Percentiles rank a stretch among this genome's conserved stretches.
phyloP scores from a whole-genome alignment of 331 rosid species.

The Dryas integrifolia region DNA sequence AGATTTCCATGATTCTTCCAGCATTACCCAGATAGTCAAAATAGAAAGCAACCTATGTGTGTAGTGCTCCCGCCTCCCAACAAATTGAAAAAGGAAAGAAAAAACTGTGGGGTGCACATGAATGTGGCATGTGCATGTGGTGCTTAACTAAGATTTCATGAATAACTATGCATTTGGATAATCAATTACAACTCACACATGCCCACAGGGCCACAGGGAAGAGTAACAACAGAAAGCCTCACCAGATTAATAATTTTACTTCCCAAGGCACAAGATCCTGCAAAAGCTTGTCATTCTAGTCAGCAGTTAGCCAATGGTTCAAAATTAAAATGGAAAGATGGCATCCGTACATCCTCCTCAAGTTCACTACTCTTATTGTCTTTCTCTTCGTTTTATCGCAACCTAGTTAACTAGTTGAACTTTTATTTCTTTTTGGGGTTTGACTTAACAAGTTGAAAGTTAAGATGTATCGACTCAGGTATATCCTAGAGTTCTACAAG shows the following conservation, averaged over 20 bases:
- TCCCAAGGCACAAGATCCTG: background rate
- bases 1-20: background rate
- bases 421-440: too few species aligned
- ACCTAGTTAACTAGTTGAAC: background rate
- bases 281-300: too few species aligned
- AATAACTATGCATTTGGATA: background rate
- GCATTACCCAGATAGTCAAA: background rate
- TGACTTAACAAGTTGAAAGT: background rate
- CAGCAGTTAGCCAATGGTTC: too few species aligned
- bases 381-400: background rate
- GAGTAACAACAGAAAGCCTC: too few species aligned
- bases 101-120: too few species aligned
- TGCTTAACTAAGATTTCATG: background rate
- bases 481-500: background rate
- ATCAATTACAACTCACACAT: too few species aligned
- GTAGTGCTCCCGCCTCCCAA: background rate
- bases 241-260: too few species aligned
- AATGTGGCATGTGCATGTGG: background rate
- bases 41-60: background rate
- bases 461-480: background rate
- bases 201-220: too few species aligned
- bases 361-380: background rate
- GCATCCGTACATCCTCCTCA: background rate
- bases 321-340: too few species aligned
- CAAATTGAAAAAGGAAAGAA: too few species aligned